A percentile compares a stretch with the other conserved stretches of the same genome.
Conservation (phyloP, 495 filamentous ascomycete species). For the Penicillium macrosclerotiorum region DNA sequence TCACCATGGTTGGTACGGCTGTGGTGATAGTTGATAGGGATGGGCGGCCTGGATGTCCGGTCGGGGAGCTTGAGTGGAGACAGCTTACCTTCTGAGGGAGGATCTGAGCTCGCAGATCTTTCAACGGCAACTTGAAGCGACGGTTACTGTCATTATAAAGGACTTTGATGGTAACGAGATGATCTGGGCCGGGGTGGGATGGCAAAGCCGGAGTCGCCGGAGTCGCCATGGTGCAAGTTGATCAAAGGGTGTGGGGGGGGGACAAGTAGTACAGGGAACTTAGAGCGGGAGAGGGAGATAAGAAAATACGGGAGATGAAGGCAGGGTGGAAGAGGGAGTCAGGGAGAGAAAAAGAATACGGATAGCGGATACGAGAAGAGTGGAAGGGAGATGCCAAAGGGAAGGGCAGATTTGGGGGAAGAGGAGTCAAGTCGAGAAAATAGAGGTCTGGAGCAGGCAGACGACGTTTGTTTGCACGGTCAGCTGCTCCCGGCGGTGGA, state of each 20-base stretch:
- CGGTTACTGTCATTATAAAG: conserved; percentile 68
- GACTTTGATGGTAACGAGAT: conserved; percentile 83
- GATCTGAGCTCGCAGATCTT: conserved; percentile 72
- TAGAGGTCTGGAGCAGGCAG: background rate
- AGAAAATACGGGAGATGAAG: no score
- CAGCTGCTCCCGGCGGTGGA: conserved; percentile 2
- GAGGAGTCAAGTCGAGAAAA: background rate
- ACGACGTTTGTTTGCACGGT: background rate
- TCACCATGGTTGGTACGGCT: conserved; percentile 6
- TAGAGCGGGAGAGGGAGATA: conserved; percentile 1
- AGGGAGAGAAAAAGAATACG: conserved; percentile 3
- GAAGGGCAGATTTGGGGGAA: background rate
- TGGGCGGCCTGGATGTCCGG: conserved; percentile 25
- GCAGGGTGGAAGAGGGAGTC: conserved; percentile 11
- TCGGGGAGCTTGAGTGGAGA: conserved; percentile 42
- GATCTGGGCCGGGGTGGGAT: conserved; percentile 55
- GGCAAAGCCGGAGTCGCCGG: conserved; percentile 28
- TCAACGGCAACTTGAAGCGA: conserved; percentile 86
- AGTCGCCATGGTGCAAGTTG: conserved; percentile 33
- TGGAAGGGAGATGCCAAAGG: background rate
- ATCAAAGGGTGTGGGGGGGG: conserved; percentile 13
- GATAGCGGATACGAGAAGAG: background rate
- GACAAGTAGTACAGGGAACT: conserved; percentile 11
- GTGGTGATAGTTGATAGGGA: conserved; percentile 23
- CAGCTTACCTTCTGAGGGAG: conserved; percentile 81